Conservation (phyloP, 2,329 filamentous ascomycete species). For the Massarina eburnea region DNA sequence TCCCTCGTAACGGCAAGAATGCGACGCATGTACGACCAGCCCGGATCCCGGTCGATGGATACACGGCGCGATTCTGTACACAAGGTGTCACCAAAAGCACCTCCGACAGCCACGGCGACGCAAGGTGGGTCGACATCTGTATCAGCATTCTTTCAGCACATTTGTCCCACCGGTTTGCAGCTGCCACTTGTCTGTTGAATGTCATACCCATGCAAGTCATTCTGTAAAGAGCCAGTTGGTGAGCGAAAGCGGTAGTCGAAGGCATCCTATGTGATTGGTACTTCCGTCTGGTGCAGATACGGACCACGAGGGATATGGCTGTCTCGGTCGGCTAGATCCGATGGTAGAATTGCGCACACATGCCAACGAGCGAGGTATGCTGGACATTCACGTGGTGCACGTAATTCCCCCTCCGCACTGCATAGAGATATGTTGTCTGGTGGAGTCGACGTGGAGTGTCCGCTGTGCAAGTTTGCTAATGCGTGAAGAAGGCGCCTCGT, state of each 20-base stretch:
- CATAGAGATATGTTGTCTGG: background rate
- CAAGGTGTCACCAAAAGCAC: no score
- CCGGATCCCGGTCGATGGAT: background rate
- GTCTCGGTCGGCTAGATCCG: conserved; percentile 2
- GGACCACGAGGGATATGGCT: background rate
- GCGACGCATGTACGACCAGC: background rate
- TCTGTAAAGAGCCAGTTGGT: background rate
- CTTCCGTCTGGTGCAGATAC: background rate
- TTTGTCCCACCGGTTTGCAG: conserved; percentile 1
- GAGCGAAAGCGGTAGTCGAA: background rate
- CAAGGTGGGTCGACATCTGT: conserved; percentile 1
- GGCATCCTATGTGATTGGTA: background rate
- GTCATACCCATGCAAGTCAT: conserved; percentile 1
- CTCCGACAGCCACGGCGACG: conserved; percentile 2
- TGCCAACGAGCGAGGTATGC: background rate
- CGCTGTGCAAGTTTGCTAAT: background rate
- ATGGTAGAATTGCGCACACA: background rate
- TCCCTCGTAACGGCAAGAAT: no score
- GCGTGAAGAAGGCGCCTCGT: background rate
- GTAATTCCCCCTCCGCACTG: background rate
- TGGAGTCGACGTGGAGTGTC: background rate
- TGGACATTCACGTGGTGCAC: background rate
- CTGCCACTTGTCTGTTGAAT: background rate
- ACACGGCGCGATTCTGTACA: background rate
- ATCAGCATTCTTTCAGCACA: background rate